A percentile compares a stretch with the other conserved stretches of the same genome.
These are phyloP conservation scores for Schizochytrium sp. DNA, from an alignment of 108 stramenopile species.

Conservation along the genomic window DNA sequence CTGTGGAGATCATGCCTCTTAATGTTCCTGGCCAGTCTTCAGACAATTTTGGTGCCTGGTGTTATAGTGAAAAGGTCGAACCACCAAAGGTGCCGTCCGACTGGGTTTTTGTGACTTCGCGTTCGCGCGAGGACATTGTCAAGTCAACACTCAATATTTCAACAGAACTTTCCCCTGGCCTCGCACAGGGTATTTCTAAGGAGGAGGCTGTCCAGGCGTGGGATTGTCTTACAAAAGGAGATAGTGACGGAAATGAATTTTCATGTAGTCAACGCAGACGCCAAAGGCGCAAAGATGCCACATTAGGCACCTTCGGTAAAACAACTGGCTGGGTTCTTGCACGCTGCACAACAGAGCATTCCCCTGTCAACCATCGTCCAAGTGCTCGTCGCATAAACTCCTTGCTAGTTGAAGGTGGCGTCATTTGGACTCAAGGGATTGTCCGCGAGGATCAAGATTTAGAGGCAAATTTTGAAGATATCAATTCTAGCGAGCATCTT, in stretches of 20 bases:
- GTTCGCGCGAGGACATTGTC: slow-evolving; percentile 26
- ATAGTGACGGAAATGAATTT: neutral
- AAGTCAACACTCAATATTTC: slow-evolving; percentile 31
- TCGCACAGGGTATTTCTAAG: neutral
- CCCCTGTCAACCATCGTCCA: neutral
- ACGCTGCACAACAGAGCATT: slow-evolving; percentile 31
- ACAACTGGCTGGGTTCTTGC: slow-evolving; percentile 30
- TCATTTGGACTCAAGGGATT: slow-evolving; percentile 48
- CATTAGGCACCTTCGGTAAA: slow-evolving; percentile 42
- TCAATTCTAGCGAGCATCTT: neutral
- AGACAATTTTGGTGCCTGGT: slow-evolving; percentile 13
- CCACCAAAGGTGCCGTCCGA: neutral
- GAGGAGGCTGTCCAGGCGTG: neutral
- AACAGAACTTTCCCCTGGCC: neutral
- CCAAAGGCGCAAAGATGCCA: too few relatives aligned
- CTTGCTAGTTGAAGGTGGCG: slow-evolving; percentile 41
- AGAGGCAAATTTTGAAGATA: neutral
- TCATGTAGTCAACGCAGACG: neutral
- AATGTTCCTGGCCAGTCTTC: neutral
- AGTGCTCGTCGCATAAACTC: neutral
- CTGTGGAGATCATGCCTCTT: neutral
- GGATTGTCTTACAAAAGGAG: neutral
- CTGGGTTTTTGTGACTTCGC: slow-evolving; percentile 49
- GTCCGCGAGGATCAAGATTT: slow-evolving; percentile 8
- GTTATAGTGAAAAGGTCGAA: neutral